Conservation (phyloP, 805 yeast genomes). For the Barnettozyma vustinii region DNA sequence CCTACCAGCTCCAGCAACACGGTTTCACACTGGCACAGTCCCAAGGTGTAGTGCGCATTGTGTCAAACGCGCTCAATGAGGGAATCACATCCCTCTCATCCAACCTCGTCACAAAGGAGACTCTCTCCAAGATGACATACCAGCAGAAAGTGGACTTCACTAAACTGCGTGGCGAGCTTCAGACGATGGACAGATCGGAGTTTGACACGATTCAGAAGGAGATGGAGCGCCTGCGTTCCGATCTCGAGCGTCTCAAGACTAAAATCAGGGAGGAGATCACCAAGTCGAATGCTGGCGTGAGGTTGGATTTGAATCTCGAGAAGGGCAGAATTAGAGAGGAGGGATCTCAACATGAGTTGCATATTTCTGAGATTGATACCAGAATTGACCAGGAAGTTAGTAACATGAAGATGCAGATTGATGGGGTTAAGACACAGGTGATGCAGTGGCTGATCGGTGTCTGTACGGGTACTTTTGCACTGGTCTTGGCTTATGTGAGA, state of each 20-base stretch:
- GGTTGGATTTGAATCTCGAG: constrained; percentile 86
- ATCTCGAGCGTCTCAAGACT: constrained; percentile 80
- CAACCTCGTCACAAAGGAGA: constrained; percentile 80
- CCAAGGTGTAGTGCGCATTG: constrained; percentile 68
- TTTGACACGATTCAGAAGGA: constrained; percentile 78
- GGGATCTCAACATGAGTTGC: constrained; percentile 84
- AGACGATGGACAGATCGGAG: constrained; percentile 82
- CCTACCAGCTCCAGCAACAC: constrained; percentile 35
- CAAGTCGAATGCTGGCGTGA: constrained; percentile 82
- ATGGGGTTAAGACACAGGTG: constrained; percentile 91
- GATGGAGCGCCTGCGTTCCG: constrained; percentile 78
- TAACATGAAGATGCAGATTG: constrained; percentile 92
- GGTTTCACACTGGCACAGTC: constrained; percentile 78
- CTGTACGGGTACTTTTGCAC: constrained; percentile 95
- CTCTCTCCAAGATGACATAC: constrained; percentile 77
- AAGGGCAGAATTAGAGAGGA: constrained; percentile 96
- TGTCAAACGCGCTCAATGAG: constrained; percentile 70
- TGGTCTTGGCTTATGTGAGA: constrained; percentile 87
- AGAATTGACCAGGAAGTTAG: constrained; percentile 93
- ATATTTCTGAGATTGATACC: constrained; percentile 91
- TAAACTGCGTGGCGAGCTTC: constrained; percentile 85
- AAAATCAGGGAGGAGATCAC: constrained; percentile 87
- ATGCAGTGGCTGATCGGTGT: constrained; percentile 99
- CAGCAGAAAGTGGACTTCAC: constrained; percentile 97
- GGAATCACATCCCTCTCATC: constrained; percentile 72